Base-by-base conservation (phyloP, 139 green algal genomes). In the Closterium sp. region DNA sequence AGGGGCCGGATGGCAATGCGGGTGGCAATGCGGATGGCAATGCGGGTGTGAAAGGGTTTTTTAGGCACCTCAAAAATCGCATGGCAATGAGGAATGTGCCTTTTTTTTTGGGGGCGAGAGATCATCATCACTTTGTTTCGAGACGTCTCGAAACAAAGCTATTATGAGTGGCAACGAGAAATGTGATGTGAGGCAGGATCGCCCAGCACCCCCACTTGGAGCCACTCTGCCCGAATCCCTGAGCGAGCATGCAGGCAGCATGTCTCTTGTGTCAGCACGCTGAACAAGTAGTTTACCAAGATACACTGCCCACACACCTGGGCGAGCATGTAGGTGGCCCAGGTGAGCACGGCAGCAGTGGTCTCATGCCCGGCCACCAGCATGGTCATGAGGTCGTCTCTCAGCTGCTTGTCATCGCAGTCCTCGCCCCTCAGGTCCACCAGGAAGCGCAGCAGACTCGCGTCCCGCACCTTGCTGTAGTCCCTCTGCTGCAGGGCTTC, bases 341-440 rank as follows among this genome's bases (percentile, higher is more conserved):
- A 97, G 27, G 95, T 97, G 31, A 96, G 93, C 92, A 97, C 97
- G 0, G 98, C 97, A 0, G 98, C 98, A 10, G 98, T 99, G 3
- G 98, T 99, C 96, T 99, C 98, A 90, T 99, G 97, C 3, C 97
- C 97, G 3, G 97, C 96, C 88, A 97, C 96, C 42, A 97, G 95
- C 96, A 98, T 98, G 86, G 97, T 98, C 98, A 99, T 99, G 28
- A 99, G 96, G 95, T 99, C 98, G 91, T 99, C 98, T 0, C 98
- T 92, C 91, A 99, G 95, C 89, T 96, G 95, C 95, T 97, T 97
- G 94, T 96, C 96, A 10, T 95, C 96, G 24, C 95, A 91, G 95
- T 99, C 97, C 88, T 97, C 98, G 11, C 97, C 98, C 13, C 98
- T 95, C 96, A 99, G 97, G 95, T 99, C 98, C 88, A 99, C 97